Evolutionary conservation across 768 basidiomycete genomes (phyloP), one percentile per base, ranked within the genome.

Genomic region (Mrakia hoshinonis): DNA sequence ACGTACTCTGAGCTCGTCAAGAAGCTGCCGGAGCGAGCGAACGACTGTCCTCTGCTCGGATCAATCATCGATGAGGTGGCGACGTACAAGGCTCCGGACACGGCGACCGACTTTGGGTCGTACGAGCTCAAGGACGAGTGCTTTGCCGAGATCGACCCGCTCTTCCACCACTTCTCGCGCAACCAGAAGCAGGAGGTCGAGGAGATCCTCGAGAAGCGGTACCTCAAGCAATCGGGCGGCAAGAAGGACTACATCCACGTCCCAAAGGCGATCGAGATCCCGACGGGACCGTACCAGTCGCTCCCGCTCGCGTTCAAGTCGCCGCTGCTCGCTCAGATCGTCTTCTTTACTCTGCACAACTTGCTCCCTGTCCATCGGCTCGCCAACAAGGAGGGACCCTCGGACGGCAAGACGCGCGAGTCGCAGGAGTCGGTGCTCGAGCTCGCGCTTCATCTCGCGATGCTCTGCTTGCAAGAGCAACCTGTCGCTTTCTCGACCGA

Each of bases 161-260:
- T 93, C 81, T 96, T 94, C 82, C 90, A 89, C 77, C 94, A 97
- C 77, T 97, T 96, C 78, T 89, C 91, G 20, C 84, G 94, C 49
- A 98, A 98, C 81, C 88, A 91, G 75, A 85, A 93, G 49, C 91
- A 95, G 76, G 91, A 93, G 77, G 95, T 92, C 31, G 92, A 93
- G 76, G 85, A 83, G 51, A 84, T 89, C 4, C 81, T 79, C 24
- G 54, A 94, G 61, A 83, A 85, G 72, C 83, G 90, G 54, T 75
- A 87, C 65, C 87, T 85, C 82, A 89, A 87, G 82, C 83, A 82
- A 74, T 84, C 83, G 0, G 85, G 86, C 61, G 80, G 46, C 18
- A 54, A 83, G 54, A 77, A 81, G 64, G 87, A 91, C 74, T 85
- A 87, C 0, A 86, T 96, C 20, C 82, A 95, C 68, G 83, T 90